Conservation (phyloP, 2,329 filamentous ascomycete genomes). For the Cercospora canescens region DNA sequence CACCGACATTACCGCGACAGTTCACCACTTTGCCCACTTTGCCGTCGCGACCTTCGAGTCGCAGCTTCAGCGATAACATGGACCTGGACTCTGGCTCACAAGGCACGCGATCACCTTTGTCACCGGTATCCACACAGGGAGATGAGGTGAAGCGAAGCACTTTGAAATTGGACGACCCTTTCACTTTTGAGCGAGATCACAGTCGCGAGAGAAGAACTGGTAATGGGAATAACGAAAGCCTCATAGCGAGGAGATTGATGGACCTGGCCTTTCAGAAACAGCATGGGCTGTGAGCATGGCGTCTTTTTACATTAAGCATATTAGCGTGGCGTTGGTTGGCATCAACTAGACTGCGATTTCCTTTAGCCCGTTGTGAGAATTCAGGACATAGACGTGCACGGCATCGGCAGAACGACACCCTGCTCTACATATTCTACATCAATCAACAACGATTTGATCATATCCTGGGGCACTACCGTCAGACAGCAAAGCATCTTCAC, state of each 20-base stretch:
- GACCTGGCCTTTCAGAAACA: conserved; percentile 49
- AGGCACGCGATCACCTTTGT: conserved; percentile 23
- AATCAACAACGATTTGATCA: neutral
- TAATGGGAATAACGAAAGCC: conserved; percentile 55
- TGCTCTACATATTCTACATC: neutral
- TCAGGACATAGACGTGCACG: neutral
- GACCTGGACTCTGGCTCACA: conserved; percentile 28
- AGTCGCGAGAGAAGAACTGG: conserved; percentile 68
- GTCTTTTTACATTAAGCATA: neutral
- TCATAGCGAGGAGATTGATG: conserved; percentile 69
- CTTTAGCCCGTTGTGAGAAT: neutral
- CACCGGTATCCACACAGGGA: conserved; percentile 11
- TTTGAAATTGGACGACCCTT: conserved; percentile 22
- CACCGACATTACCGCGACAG: conserved; percentile 30
- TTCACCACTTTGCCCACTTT: conserved; percentile 27
- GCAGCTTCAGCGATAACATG: conserved; percentile 30
- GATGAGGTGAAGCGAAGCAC: conserved; percentile 10
- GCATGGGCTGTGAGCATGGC: neutral
- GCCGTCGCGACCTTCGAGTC: conserved; percentile 33
- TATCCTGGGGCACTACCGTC: neutral
- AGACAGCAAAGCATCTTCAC: neutral
- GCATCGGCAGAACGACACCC: neutral
- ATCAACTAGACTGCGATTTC: neutral
- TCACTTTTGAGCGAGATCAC: conserved; percentile 30
- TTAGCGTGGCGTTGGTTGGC: conserved; percentile 5